Conservation (phyloP, 352 stramenopile genomes). For the Pythium periplocum region DNA sequence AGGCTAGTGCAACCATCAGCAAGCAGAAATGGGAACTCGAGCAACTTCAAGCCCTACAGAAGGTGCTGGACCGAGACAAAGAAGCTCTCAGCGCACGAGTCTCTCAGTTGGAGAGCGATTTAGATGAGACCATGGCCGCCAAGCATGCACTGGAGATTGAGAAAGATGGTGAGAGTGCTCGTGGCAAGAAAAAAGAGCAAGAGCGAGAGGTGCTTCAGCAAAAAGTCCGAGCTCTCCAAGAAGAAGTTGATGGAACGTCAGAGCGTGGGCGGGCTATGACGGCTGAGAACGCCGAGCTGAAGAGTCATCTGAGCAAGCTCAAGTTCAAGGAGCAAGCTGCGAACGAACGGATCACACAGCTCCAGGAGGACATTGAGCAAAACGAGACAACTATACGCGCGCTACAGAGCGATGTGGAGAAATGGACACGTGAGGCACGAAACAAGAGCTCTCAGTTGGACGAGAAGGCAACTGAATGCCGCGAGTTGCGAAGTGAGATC, state of each 20-base stretch:
- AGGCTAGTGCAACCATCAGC: conserved; percentile 9
- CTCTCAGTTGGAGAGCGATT: conserved; percentile 22
- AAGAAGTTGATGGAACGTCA: conserved; percentile 23
- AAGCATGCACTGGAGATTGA: conserved; percentile 28
- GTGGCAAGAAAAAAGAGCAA: conserved; percentile 27
- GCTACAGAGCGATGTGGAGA: conserved; percentile 20
- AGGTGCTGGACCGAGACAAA: conserved; percentile 34
- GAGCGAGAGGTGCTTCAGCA: conserved; percentile 25
- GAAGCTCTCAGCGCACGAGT: conserved; percentile 23
- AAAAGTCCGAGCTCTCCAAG: conserved; percentile 23
- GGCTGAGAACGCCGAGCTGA: conserved; percentile 26
- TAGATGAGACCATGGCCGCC: conserved; percentile 21
- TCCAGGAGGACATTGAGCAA: conserved; percentile 21
- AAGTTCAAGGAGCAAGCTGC: conserved; percentile 39
- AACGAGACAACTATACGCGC: conserved; percentile 13
- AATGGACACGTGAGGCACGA: conserved; percentile 12
- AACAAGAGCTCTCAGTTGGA: conserved; percentile 18
- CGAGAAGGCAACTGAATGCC: conserved; percentile 14
- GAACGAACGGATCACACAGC: conserved; percentile 25
- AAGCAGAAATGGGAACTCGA: conserved; percentile 49
- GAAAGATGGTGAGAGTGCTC: conserved; percentile 16
- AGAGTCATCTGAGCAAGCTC: conserved; percentile 25
- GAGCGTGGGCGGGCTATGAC: conserved; percentile 21
- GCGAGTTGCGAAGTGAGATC: conserved; percentile 20
- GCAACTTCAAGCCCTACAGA: conserved; percentile 31